Base-by-base conservation (phyloP, 75 land plant genomes). In the Pseudotsuga menziesii region DNA sequence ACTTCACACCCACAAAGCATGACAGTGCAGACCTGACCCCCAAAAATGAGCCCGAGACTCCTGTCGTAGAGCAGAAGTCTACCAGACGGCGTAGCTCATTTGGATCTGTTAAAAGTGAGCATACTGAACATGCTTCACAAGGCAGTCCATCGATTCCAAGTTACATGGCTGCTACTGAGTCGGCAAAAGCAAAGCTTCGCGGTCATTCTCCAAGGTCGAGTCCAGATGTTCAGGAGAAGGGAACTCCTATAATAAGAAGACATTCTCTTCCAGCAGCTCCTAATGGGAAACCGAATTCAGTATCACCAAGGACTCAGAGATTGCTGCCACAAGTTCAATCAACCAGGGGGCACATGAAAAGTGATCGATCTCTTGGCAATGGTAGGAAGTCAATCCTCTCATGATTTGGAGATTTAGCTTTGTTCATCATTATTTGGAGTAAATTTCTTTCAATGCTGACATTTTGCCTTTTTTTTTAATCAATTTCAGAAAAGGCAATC, bases 121-220 rank as follows among this genome's bases (percentile, higher is more conserved):
- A 76, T 67, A 4, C 66, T n/a, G 92, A 92, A 52, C 85, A 86
- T 78, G 81, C 73, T 59, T 36, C 75, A 29, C 87, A 78, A 52
- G 82, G 73, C 70, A 79, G 83, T 6, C 93, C 89, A 19, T 76
- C 89, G 11, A 57, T 94, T 76, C 99, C 99, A 52, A 96, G 94
- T 78, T 96, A 96, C 82, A 96, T 96, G 99, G 87, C 84, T 57
- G 85, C 93, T 29, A 96, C 99, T 59, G 84, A 94, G 81, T 96
- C 99, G 79, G 98, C 99, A 4, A 88, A 92, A 76, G 99, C 99
- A 35, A 96, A 94, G 85, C 76, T 88, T 19, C 85, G 95, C 56
- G 85, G 78, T 11, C 92, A 81, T 67, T 87, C 93, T 19, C 84
- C 91, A 25, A 90, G 80, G 73, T 75, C 83, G 35, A 78, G 63